Base-by-base conservation (phyloP, 2,329 filamentous ascomycete genomes). In the Hypoxylon sp. region DNA sequence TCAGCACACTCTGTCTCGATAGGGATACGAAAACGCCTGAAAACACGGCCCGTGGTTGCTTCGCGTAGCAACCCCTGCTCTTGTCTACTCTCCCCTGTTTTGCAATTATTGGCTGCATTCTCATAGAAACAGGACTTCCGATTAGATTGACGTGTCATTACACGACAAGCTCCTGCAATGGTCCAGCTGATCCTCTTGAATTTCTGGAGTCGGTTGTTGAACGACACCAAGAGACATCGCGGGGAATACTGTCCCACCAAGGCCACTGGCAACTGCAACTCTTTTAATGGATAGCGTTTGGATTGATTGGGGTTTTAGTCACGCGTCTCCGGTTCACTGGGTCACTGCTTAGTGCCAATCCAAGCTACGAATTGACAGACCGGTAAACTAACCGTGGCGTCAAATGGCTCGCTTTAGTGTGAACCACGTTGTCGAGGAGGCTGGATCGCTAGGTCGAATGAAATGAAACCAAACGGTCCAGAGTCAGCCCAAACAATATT, bases 331-430 rank as follows among this genome's bases (percentile, higher is more conserved):
- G 42, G 48, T 27, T 53, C 48, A 20, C 54, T 40, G 31, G 40
- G 49, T 13, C 60, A 58, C 56, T 62, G 53, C 31, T 35, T 50
- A 31, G 58, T 60, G 61, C 61, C 57, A 68, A 62, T 65, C 53
- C 51, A 58, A 64, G 42, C 60, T 51, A 31, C 60, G 17, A 65
- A 30, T 49, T 58, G 46, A 61, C 37, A 53, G 56, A 40, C 44
- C 57, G 61, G 53, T 56, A 68, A n/a, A 64, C 57, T 59, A 50
- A 44, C 57, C 49, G 66, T 71, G 61, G 69, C 69, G 66, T 67
- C 63, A 64, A 66, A 69, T 71, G 69, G 69, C 66, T 62, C 69
- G 63, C 69, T 42, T 62, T 71, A 71, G 69, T 57, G 66, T 17
- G 61, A 66, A 67, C 66, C 69, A 65, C 63, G 58, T 64, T 64